Evolutionary conservation across 2,329 filamentous ascomycete genomes (phyloP), one percentile per base, ranked within the genome.

Genomic region (Berkeleyomyces rouxiae): DNA sequence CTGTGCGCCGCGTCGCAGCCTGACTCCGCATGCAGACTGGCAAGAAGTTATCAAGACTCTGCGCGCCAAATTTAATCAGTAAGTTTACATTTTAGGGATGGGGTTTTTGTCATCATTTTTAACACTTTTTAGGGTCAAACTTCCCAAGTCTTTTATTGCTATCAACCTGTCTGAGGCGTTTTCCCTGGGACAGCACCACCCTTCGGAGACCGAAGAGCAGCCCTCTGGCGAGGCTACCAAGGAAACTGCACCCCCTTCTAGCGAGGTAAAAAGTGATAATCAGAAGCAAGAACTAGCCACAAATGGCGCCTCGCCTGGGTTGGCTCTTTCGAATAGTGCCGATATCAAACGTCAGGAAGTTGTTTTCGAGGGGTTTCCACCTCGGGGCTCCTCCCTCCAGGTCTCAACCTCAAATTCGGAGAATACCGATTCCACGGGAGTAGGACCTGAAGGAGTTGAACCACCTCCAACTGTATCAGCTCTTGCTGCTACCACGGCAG

Each of bases 11-110:
- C 80, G 91, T 66, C 81, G 93, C 66, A 95, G 89, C 70, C 76
- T 99, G 69, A 97, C 92, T 2, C 82, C 88, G 2, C 95, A 99
- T 74, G 84, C 85, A 44, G 89, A 99, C 72, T 99, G 93, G 92
- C 92, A 95, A 74, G 83, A 92, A 69, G 88, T 99, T n/a, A 88
- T 99, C 67, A 91, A 96, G 74, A 97, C 91, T 1, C 77, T 99
- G 66, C 84, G 91, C 67, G 92, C 88, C 59, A 97, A 96, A 70
- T 97, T 99, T 71, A 88, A 96, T 70, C 90, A 90, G 87, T 92
- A 79, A 76, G 86, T 78, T 64, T 58, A 33, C 58, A 53, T 42
- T 58, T 46, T 63, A 62, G 61, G 43, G 44, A 40, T 40, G 63
- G 44, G 46, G 47, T 37, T 36, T n/a, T 39, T 10, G 40, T 11